Conservation (phyloP, 345 rosid genomes). For the Dipteronia dyeriana region DNA sequence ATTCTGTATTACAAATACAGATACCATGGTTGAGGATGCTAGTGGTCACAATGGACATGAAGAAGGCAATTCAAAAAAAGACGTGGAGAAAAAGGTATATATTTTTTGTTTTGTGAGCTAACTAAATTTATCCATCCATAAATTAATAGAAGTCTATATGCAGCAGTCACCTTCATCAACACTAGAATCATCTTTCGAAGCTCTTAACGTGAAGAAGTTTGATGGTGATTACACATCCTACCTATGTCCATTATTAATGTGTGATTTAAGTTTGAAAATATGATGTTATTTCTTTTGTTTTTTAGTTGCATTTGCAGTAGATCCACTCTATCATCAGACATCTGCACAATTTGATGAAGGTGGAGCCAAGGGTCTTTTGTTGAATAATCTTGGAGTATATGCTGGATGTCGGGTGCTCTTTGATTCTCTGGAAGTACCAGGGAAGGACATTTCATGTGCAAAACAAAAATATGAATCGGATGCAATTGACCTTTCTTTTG, state of each 20-base stretch:
- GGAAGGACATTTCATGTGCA: conserved; percentile 54
- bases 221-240: conserved; percentile 56
- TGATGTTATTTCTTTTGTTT: conserved; percentile 27
- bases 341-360: conserved; percentile 99
- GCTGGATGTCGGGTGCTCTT: conserved; percentile 88
- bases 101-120: conserved; percentile 4
- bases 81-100: conserved; percentile 67
- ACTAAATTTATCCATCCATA: conserved; percentile 5
- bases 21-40: conserved; percentile 43
- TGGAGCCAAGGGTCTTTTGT: conserved; percentile 85
- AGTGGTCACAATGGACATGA: conserved; percentile 39
- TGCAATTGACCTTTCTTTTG: conserved; percentile 70
- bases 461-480: conserved; percentile 52
- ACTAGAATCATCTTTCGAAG: conserved; percentile 78
- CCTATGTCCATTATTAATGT: conserved; percentile 15
- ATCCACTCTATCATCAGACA: conserved; percentile 95
- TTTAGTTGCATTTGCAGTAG: conserved; percentile 91
- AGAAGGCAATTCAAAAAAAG: conserved; percentile 63
- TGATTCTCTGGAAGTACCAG: conserved; percentile 88
- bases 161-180: conserved; percentile 87
- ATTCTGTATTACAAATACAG: conserved; percentile 37
- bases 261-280: conserved; percentile 18
- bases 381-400: conserved; percentile 90
- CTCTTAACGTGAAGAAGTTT: conserved; percentile 84
- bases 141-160: conserved; percentile 38